Conservation (phyloP, 805 yeast genomes). For the Ogataea sp. region DNA sequence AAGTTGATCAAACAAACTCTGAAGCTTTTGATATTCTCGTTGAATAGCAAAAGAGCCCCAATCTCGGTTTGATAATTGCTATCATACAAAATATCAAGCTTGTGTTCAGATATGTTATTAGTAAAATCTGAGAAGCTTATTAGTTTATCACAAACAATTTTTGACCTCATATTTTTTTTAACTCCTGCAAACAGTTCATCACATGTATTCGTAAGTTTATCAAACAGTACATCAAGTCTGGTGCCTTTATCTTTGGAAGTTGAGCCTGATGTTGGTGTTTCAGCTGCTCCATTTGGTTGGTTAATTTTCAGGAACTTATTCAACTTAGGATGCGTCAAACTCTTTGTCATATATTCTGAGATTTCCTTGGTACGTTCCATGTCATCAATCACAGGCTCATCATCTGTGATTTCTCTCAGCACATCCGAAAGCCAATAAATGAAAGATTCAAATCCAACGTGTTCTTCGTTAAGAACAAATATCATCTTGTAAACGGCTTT, state of each 20-base stretch:
- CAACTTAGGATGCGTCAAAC: slow-evolving; percentile 7
- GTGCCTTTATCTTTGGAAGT: background rate
- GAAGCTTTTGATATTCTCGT: background rate
- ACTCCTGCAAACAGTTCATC: slow-evolving; percentile 10
- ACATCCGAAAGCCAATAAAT: slow-evolving; percentile 34
- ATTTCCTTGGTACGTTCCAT: slow-evolving; percentile 19
- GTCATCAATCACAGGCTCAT: slow-evolving; percentile 18
- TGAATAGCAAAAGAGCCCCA: background rate
- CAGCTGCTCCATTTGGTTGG: background rate
- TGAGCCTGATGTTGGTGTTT: too few species aligned
- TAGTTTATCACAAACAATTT: slow-evolving; percentile 6
- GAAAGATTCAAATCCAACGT: slow-evolving; percentile 35
- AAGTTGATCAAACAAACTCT: background rate
- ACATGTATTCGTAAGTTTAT: slow-evolving; percentile 7
- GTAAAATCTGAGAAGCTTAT: slow-evolving; percentile 8
- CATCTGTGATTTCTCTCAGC: slow-evolving; percentile 31
- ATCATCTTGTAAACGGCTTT: slow-evolving; percentile 29
- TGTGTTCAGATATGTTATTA: background rate
- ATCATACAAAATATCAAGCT: background rate
- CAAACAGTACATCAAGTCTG: slow-evolving; percentile 4
- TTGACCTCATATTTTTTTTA: slow-evolving; percentile 13
- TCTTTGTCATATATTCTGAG: slow-evolving; percentile 21
- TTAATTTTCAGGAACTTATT: background rate
- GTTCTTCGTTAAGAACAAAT: slow-evolving; percentile 38
- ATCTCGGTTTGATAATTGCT: background rate